A percentile compares a stretch with the other conserved stretches of the same genome.
These are phyloP conservation scores for Yamadazyma blattariae DNA, from an alignment of 1,139 yeast genomes.

Conservation along the genomic window DNA sequence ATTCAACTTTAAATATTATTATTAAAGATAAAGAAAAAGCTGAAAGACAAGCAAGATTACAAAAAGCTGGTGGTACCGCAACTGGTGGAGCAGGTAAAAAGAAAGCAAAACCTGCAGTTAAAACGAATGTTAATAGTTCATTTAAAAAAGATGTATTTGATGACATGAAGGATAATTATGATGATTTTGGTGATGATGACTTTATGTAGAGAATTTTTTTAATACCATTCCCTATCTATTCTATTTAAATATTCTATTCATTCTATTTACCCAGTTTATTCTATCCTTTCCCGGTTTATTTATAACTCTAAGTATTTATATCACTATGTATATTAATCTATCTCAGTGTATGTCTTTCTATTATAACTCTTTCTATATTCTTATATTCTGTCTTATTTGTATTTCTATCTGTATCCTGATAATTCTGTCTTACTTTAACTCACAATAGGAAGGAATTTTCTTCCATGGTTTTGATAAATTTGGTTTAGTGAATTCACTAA, in stretches of 20 bases:
- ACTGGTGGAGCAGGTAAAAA: constrained; percentile 95
- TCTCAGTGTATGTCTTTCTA: too few species aligned
- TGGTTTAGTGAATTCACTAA: constrained; percentile 9
- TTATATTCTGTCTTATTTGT: too few species aligned
- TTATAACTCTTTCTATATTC: not conserved
- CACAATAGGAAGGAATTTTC: constrained; percentile 7
- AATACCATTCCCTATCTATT: not conserved
- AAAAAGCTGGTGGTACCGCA: constrained; percentile 79
- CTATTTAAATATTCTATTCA: not conserved
- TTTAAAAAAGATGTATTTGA: constrained; percentile 77
- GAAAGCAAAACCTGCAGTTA: constrained; percentile 77
- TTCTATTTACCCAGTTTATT: not conserved
- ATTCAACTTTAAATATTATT: constrained; percentile 78
- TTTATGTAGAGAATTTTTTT: constrained; percentile 65
- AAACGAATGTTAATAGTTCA: constrained; percentile 67
- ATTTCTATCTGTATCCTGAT: too few species aligned
- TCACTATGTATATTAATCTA: too few species aligned
- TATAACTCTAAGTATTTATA: not conserved
- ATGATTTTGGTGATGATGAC: constrained; percentile 73
- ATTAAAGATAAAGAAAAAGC: constrained; percentile 85
- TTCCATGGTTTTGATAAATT: constrained; percentile 16
- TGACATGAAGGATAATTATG: constrained; percentile 45
- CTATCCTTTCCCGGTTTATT: not conserved
- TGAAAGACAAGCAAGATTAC: constrained; percentile 80
- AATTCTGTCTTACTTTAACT: not conserved